phyloP scores from a whole-genome alignment of 441 rosid genomes.

The Brassica hybrid region DNA sequence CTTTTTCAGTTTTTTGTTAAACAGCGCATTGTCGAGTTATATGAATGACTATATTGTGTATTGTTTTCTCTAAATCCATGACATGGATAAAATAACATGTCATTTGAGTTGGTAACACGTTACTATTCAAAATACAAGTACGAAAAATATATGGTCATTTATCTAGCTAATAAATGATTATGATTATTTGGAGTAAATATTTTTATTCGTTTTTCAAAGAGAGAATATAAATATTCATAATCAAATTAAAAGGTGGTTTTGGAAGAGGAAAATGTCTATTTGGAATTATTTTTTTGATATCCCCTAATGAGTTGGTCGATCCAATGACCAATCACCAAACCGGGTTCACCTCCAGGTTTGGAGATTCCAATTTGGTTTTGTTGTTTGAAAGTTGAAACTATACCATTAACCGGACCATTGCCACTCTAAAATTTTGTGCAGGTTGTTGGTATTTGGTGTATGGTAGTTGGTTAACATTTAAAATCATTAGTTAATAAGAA shows the following conservation, averaged over 20 bases:
- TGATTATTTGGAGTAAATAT: too few relatives aligned
- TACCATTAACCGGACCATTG: slow-evolving; percentile 11
- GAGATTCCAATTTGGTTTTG: slow-evolving; percentile 11
- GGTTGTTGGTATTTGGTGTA: slow-evolving; percentile 14
- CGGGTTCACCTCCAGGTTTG: slow-evolving; percentile 7
- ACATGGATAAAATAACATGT: neutral
- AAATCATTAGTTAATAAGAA: slow-evolving; percentile 15
- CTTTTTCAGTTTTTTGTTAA: too few relatives aligned
- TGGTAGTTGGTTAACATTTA: slow-evolving; percentile 42
- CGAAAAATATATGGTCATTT: neutral
- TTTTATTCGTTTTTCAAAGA: too few relatives aligned
- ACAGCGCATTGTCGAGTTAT: too few relatives aligned
- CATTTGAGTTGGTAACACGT: neutral
- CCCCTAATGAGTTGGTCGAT: neutral
- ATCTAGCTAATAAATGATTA: too few relatives aligned
- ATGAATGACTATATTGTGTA: neutral
- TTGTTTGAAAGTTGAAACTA: slow-evolving; percentile 2
- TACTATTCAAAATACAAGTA: neutral
- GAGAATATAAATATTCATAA: too few relatives aligned
- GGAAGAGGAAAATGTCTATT: too few relatives aligned
- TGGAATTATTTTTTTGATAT: too few relatives aligned
- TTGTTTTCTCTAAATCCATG: neutral
- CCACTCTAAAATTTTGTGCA: slow-evolving; percentile 19
- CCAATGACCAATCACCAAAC: neutral
- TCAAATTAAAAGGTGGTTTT: too few relatives aligned